Percentiles rank a stretch among this genome's conserved stretches.
These are phyloP conservation scores for Penicillium roqueforti DNA, from an alignment of 495 filamentous ascomycete species.

Conservation along the genomic window DNA sequence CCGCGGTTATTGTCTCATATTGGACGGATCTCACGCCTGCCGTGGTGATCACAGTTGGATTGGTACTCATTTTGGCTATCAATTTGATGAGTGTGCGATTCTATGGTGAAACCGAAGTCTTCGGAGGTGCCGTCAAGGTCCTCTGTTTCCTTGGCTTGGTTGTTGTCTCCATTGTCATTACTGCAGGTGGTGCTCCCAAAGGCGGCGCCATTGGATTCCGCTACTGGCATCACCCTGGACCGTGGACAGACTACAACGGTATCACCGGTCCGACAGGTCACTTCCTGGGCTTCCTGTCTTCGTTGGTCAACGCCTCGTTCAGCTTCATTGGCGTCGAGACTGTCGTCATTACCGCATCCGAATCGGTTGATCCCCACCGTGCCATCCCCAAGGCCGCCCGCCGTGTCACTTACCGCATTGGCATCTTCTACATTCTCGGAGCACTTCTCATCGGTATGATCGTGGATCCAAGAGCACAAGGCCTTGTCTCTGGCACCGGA, in stretches of 20 bases:
- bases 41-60: slow-evolving; percentile 67
- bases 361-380: slow-evolving; percentile 72
- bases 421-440: slow-evolving; percentile 70
- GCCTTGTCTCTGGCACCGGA: slow-evolving; percentile 50
- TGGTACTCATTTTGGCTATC: slow-evolving; percentile 58
- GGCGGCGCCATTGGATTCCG: slow-evolving; percentile 64
- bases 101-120: slow-evolving; percentile 73
- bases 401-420: slow-evolving; percentile 80
- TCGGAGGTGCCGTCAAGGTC: slow-evolving; percentile 69
- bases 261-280: slow-evolving; percentile 35
- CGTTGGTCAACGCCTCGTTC: slow-evolving; percentile 47
- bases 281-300: slow-evolving; percentile 44
- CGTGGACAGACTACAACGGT: slow-evolving; percentile 36
- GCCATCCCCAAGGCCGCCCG: slow-evolving; percentile 77
- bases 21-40: slow-evolving; percentile 54
- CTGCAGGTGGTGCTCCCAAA: slow-evolving; percentile 60
- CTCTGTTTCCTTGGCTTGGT: slow-evolving; percentile 68
- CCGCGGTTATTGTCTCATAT: slow-evolving; percentile 68
- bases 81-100: slow-evolving; percentile 67
- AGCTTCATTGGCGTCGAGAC: slow-evolving; percentile 62
- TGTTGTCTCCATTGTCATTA: slow-evolving; percentile 63
- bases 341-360: slow-evolving; percentile 75
- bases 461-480: slow-evolving; percentile 39
- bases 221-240: slow-evolving; percentile 56
- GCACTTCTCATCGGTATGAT: slow-evolving; percentile 54